phyloP scores from a whole-genome alignment of 352 stramenopile species.

The Phytophthora tubulina region DNA sequence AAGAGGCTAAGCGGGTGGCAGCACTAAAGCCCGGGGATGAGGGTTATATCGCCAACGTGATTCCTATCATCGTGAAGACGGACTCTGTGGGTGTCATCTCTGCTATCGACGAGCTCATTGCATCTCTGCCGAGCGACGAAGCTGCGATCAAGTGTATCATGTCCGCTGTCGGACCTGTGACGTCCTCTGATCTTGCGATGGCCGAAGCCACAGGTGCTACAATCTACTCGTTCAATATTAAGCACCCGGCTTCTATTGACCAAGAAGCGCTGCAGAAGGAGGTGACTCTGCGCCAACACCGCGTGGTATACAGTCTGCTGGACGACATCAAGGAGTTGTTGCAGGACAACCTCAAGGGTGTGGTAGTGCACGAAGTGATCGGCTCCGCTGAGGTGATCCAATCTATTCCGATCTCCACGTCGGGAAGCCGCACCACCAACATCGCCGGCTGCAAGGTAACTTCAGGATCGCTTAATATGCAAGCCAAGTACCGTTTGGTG shows the following conservation, averaged over 20 bases:
- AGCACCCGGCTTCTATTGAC: constrained; percentile 75
- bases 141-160: constrained; percentile 86
- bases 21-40: constrained; percentile 75
- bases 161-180: constrained; percentile 84
- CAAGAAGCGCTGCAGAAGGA: constrained; percentile 85
- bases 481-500: constrained; percentile 84
- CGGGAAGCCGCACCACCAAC: constrained; percentile 90
- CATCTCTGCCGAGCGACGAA: constrained; percentile 73
- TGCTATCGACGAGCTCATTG: constrained; percentile 90
- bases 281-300: constrained; percentile 76
- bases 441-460: constrained; percentile 97
- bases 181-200: constrained; percentile 85
- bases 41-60: constrained; percentile 92
- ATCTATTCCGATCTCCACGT: constrained; percentile 87
- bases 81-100: constrained; percentile 98
- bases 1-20: constrained; percentile 78
- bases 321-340: constrained; percentile 90
- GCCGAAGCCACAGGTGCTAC: constrained; percentile 82
- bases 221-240: constrained; percentile 93
- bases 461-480: constrained; percentile 92
- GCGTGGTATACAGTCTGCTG: constrained; percentile 90
- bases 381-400: constrained; percentile 85
- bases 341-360: constrained; percentile 67
- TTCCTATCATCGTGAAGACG: constrained; percentile 98
- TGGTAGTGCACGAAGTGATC: constrained; percentile 73